phyloP scores from a whole-genome alignment of 2,329 filamentous ascomycete genomes.

The Monosporascus sp. region DNA sequence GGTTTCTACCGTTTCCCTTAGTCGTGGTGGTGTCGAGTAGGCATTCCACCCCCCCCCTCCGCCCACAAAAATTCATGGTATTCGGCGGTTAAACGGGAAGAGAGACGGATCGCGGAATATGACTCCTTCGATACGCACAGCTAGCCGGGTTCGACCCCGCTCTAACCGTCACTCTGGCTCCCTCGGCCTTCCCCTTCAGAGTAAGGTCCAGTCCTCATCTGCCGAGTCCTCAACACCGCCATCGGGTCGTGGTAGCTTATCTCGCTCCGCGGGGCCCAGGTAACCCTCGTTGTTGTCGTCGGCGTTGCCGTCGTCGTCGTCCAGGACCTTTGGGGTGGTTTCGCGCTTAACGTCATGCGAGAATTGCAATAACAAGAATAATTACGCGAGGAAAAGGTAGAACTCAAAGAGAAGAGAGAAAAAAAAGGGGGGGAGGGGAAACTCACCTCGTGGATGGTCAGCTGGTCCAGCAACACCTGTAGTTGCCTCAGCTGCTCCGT shows the following conservation, averaged over 20 bases:
- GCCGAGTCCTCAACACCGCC: neutral
- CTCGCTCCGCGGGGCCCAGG: neutral
- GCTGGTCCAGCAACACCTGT: conserved; percentile 10
- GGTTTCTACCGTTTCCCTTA: too few relatives aligned
- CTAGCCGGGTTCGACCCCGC: neutral
- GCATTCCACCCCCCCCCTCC: too few relatives aligned
- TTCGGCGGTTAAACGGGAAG: too few relatives aligned
- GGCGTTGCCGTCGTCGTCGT: neutral
- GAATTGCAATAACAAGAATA: too few relatives aligned
- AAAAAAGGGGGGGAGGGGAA: neutral
- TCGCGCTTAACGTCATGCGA: too few relatives aligned
- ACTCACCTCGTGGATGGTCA: conserved; percentile 6
- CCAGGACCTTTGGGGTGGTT: neutral
- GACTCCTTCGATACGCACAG: neutral
- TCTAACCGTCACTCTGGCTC: neutral
- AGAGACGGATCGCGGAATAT: neutral
- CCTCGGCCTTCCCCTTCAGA: neutral
- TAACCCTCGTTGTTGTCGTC: neutral
- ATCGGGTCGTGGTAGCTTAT: neutral
- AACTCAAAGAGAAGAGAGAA: neutral
- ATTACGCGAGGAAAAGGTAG: neutral
- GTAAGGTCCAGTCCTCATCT: conserved; percentile 1
- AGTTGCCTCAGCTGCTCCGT: conserved; percentile 11
- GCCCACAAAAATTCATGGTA: too few relatives aligned
- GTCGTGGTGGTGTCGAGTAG: too few relatives aligned